phyloP scores from a whole-genome alignment of 495 filamentous ascomycete species.

The Hypoxylon perforatum region DNA sequence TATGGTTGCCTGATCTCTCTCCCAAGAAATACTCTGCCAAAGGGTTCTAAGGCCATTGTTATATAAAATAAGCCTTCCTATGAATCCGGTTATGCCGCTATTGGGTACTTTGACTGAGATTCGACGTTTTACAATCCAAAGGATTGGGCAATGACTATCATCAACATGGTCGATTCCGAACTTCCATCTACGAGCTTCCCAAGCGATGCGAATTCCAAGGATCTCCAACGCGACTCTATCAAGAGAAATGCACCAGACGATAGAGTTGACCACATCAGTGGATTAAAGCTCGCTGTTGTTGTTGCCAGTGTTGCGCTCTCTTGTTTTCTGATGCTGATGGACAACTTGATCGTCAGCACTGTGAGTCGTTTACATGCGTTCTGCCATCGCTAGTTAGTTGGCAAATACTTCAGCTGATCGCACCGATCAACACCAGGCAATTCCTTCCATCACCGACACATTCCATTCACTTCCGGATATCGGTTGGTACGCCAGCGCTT shows the following conservation, averaged over 20 bases:
- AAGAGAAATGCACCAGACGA: neutral
- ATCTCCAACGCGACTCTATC: neutral
- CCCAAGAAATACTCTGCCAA: no score
- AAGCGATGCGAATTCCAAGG: neutral
- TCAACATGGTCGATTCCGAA: neutral
- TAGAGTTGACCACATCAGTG: neutral
- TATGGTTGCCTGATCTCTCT: no score
- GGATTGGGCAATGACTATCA: neutral
- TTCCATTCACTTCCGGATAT: constrained; percentile 55
- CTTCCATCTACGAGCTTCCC: neutral
- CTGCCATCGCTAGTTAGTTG: neutral
- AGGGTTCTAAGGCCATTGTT: no score
- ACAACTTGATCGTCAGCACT: constrained; percentile 57
- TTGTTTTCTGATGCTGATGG: constrained; percentile 60
- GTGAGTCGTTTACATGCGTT: neutral
- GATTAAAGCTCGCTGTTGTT: constrained; percentile 1
- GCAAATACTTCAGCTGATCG: neutral
- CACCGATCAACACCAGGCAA: constrained; percentile 33
- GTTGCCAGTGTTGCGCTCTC: constrained; percentile 44
- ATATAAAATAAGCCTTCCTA: no score
- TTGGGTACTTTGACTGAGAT: neutral
- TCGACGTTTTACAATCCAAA: neutral
- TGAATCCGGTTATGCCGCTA: no score
- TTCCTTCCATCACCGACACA: constrained; percentile 48
- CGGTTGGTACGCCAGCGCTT: constrained; percentile 59